A percentile compares a stretch with the other conserved stretches of the same genome.
These are phyloP conservation scores for Lyophyllum shimeji DNA, from an alignment of 768 basidiomycete genomes.

Conservation along the genomic window DNA sequence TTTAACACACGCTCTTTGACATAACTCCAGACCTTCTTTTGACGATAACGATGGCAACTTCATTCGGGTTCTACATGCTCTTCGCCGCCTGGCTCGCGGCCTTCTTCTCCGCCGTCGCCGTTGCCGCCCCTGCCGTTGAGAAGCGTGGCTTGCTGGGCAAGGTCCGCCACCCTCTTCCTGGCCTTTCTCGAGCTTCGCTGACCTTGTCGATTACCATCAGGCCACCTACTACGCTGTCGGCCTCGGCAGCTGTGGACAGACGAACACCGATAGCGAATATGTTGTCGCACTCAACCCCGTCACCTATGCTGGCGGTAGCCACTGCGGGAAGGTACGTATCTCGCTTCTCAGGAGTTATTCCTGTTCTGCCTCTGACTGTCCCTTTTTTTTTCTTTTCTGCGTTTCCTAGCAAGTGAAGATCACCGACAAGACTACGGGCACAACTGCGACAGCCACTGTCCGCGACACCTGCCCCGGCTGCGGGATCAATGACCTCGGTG, in stretches of 20 bases:
- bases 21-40: conserved; percentile 1
- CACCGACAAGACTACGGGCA: conserved; percentile 15
- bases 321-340: conserved; percentile 20
- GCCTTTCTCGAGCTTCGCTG: neutral
- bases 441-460: conserved; percentile 19
- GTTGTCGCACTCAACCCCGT: conserved; percentile 22
- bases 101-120: conserved; percentile 9
- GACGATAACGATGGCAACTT: conserved; percentile 8
- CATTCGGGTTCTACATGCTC: conserved; percentile 11
- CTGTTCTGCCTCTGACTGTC: neutral
- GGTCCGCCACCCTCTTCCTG: conserved; percentile 8
- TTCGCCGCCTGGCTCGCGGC: conserved; percentile 7
- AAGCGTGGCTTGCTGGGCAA: conserved; percentile 14
- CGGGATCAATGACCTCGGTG: conserved; percentile 20
- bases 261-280: conserved; percentile 21
- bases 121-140: conserved; percentile 12
- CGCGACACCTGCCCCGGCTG: conserved; percentile 22
- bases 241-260: conserved; percentile 22
- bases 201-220: conserved; percentile 2
- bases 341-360: neutral
- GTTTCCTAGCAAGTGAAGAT: conserved; percentile 14
- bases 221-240: conserved; percentile 24
- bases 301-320: conserved; percentile 18
- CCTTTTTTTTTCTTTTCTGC: neutral
- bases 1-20: conserved; percentile 1